These are phyloP conservation scores for Penicillium steckii DNA, from an alignment of 495 filamentous ascomycete genomes.

Conservation along the genomic window DNA sequence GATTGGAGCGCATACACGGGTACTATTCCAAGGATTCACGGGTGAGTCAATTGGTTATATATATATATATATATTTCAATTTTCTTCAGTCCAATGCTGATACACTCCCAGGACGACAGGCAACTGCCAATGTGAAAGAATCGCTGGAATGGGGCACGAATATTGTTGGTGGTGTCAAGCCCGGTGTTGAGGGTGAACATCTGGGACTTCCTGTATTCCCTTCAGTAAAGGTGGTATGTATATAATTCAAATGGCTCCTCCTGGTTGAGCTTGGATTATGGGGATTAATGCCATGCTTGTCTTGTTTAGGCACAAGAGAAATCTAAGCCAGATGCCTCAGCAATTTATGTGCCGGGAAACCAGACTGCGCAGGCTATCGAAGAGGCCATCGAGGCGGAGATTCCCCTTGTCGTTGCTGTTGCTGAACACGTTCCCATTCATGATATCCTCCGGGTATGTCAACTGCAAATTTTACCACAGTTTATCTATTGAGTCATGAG, in stretches of 20 bases:
- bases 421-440: slow-evolving; percentile 90
- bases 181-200: slow-evolving; percentile 73
- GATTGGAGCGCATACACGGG: slow-evolving; percentile 73
- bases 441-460: slow-evolving; percentile 72
- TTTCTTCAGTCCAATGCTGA: background rate
- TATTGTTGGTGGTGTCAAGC: slow-evolving; percentile 84
- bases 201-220: slow-evolving; percentile 77
- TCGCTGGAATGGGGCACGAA: slow-evolving; percentile 84
- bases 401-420: slow-evolving; percentile 83
- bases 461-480: background rate
- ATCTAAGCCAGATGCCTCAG: slow-evolving; percentile 80
- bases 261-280: background rate
- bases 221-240: slow-evolving; percentile 60
- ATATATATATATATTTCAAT: background rate
- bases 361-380: slow-evolving; percentile 77
- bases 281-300: background rate
- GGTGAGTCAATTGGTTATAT: slow-evolving; percentile 42
- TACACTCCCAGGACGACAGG: slow-evolving; percentile 42
- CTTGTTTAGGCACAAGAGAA: slow-evolving; percentile 62
- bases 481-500: background rate
- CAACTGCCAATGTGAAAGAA: slow-evolving; percentile 80
- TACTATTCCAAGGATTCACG: slow-evolving; percentile 90
- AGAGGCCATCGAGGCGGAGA: slow-evolving; percentile 85
- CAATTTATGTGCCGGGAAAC: slow-evolving; percentile 80
- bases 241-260: no score